Evolutionary conservation across 1,284 basidiomycete species (phyloP), one percentile per base, ranked within the genome.

Genomic region (Tylopilus sp.): DNA sequence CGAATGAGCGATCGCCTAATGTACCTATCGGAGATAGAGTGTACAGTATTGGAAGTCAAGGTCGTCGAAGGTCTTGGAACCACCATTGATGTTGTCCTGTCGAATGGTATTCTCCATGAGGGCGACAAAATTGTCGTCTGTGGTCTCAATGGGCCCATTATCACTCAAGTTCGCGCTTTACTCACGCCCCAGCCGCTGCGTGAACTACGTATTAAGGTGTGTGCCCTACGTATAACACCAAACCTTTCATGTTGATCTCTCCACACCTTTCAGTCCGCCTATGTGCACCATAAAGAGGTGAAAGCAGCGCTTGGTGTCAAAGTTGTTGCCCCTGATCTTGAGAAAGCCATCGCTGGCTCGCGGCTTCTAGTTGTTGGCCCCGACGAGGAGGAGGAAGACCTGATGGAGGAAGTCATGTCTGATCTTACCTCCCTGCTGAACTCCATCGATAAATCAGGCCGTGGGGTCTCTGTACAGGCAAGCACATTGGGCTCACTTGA

Each of bases 31-130:
- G 95, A 98, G 70, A 78, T 99, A 48, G 95, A 98, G 73, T 98
- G 95, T 70, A 99, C 97, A n/a, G 94, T 99, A 19, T 81, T 99
- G 48, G 97, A 99, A 71, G 97, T 99, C 69, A 99, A 99, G 79
- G 92, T 98, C 55, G 87, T 99, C 61, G 97, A 99, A 71, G 97
- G 97, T 67, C 77, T 99, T 44, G 97, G 97, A 41, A 99, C 96
- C 34, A 99, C 97, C 2, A 95, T 99, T 61, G 97, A 99, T 74
- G 94, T 99, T 29, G 87, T 99, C 15, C 77, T 99, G 49, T 95
- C 92, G 30, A 99, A 99, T 68, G 97, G 97, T 69, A 86, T 94
- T 55, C 73, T 99, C 63, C 81, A 74, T 51, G 97, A 99, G 69
- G 88, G 96, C 19, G 97, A 99, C 71, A 89, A 78, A 70, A 97